Conservation (phyloP, 331 rosid genomes). For the Saraca asoca region DNA sequence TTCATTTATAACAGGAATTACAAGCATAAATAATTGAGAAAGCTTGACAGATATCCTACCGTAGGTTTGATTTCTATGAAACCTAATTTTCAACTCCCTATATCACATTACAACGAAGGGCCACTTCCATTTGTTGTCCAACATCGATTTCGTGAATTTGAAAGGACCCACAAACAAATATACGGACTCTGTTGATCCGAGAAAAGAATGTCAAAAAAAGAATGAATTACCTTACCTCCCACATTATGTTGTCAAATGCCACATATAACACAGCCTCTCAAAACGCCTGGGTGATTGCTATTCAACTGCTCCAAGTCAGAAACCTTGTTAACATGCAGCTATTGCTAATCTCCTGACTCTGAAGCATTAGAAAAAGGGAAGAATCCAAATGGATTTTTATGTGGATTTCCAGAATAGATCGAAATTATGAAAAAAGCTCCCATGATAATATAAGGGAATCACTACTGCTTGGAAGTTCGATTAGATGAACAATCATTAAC, state of each 20-base stretch:
- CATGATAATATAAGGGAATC: conserved; percentile 48
- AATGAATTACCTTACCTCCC: conserved; percentile 55
- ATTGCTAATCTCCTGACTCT: conserved; percentile 44
- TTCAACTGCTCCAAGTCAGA: conserved; percentile 44
- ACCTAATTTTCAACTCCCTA: conserved; percentile 49
- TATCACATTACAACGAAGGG: conserved; percentile 52
- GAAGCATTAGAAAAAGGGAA: conserved; percentile 40
- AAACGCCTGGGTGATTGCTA: conserved; percentile 40
- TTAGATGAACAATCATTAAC: conserved; percentile 48
- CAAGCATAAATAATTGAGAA: conserved; percentile 41
- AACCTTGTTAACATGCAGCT: conserved; percentile 45
- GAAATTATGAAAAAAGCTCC: conserved; percentile 53
- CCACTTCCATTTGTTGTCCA: conserved; percentile 41
- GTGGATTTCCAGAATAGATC: conserved; percentile 47
- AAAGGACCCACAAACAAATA: conserved; percentile 45
- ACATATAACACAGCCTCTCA: conserved; percentile 51
- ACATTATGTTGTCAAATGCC: conserved; percentile 39
- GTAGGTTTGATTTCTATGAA: conserved; percentile 38
- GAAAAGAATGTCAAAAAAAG: conserved; percentile 27
- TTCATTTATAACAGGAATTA: conserved; percentile 42
- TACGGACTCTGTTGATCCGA: conserved; percentile 33
- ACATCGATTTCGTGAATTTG: conserved; percentile 44
- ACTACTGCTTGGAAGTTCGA: conserved; percentile 43
- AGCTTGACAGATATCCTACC: conserved; percentile 42
- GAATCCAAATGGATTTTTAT: conserved; percentile 38